These are phyloP conservation scores for Aspergillus uvarum DNA, from an alignment of 2,329 filamentous ascomycete genomes.

Conservation along the genomic window DNA sequence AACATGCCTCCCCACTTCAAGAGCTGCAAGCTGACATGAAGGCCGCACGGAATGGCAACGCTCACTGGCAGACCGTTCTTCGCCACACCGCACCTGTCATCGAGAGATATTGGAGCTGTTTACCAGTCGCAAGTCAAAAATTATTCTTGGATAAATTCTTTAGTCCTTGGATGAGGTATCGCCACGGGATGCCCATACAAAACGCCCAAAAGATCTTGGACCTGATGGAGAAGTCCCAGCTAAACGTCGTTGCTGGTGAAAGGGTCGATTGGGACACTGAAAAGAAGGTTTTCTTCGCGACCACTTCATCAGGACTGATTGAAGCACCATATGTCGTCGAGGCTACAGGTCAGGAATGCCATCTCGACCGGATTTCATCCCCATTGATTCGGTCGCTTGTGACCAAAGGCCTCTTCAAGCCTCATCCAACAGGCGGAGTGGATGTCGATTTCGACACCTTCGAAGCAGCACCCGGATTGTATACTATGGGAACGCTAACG, in stretches of 20 bases:
- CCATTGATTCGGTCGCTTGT: slow-evolving; percentile 11
- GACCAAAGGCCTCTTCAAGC: slow-evolving; percentile 5
- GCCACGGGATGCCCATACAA: slow-evolving; percentile 12
- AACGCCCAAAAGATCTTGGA: slow-evolving; percentile 10
- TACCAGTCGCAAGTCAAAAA: slow-evolving; percentile 4
- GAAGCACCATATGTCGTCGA: slow-evolving; percentile 13
- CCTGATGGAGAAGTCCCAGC: slow-evolving; percentile 7
- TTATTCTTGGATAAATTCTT: slow-evolving; percentile 13
- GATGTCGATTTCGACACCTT: slow-evolving; percentile 12
- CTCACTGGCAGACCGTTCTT: slow-evolving; percentile 10
- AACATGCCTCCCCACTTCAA: slow-evolving; percentile 3
- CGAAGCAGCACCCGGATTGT: slow-evolving; percentile 6
- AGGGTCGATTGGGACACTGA: slow-evolving; percentile 2
- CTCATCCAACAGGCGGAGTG: slow-evolving; percentile 10
- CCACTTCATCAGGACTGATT: slow-evolving; percentile 1
- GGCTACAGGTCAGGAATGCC: slow-evolving; percentile 12
- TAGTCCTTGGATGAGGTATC: slow-evolving; percentile 14
- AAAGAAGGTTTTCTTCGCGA: neutral
- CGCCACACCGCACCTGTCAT: slow-evolving; percentile 8
- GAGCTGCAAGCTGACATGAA: slow-evolving; percentile 5
- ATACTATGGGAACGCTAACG: slow-evolving; percentile 12
- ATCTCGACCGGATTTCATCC: slow-evolving; percentile 6
- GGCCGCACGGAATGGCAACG: neutral
- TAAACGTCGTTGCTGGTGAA: slow-evolving; percentile 8
- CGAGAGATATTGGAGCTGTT: slow-evolving; percentile 11